phyloP scores from a whole-genome alignment of 2,329 filamentous ascomycete genomes.

The Stenocarpella maydis region DNA sequence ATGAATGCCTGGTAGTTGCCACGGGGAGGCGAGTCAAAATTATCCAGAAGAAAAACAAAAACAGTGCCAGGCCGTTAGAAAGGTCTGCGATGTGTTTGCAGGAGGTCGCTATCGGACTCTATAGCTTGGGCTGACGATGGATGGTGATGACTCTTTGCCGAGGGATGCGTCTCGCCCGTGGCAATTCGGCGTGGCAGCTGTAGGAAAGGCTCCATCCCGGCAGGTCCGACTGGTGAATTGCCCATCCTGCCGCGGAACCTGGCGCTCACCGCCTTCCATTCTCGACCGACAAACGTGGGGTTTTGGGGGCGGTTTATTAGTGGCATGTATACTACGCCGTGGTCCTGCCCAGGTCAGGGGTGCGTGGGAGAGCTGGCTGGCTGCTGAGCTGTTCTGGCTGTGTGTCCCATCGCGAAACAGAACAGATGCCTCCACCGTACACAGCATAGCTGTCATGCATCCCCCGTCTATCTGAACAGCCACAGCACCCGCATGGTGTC shows the following conservation, averaged over 20 bases:
- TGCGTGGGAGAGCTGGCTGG: background rate
- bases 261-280: conserved; percentile 23
- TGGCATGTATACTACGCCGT: too few species aligned
- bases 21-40: conserved; percentile 1
- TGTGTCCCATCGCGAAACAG: background rate
- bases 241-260: background rate
- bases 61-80: background rate
- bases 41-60: too few species aligned
- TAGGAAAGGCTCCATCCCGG: too few species aligned
- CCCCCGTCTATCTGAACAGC: conserved; percentile 3
- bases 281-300: conserved; percentile 3
- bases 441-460: conserved; percentile 10
- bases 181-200: too few species aligned
- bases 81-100: conserved; percentile 2
- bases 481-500: background rate
- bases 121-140: conserved; percentile 2
- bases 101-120: conserved; percentile 5
- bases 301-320: background rate
- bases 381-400: background rate
- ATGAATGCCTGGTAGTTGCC: background rate
- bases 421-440: background rate
- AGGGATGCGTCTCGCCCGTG: conserved; percentile 2
- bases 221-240: too few species aligned
- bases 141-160: conserved; percentile 32
- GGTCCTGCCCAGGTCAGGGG: conserved; percentile 3